These are phyloP conservation scores for Vicia villosa DNA, from an alignment of 306 rosid species.

Conservation along the genomic window DNA sequence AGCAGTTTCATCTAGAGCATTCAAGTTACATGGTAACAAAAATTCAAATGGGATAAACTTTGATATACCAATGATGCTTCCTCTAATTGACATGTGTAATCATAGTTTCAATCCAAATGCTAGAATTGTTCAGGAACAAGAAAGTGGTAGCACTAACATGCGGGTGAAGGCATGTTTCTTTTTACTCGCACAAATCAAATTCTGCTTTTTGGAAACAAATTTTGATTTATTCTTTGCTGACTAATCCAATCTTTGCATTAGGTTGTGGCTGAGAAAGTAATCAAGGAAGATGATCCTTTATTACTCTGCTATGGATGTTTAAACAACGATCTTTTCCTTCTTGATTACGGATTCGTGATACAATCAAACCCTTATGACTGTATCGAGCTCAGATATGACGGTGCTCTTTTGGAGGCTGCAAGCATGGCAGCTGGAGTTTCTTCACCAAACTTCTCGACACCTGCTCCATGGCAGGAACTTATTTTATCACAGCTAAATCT, in stretches of 20 bases:
- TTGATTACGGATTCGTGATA: constrained; percentile 89
- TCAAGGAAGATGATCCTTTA: constrained; percentile 64
- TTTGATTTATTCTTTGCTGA: constrained; percentile 17
- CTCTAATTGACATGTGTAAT: constrained; percentile 97
- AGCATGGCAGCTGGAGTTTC: constrained; percentile 86
- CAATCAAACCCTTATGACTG: constrained; percentile 77
- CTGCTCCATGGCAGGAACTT: constrained; percentile 75
- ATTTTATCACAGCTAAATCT: constrained; percentile 70
- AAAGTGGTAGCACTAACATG: constrained; percentile 45
- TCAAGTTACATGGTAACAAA: constrained; percentile 70
- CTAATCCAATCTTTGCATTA: constrained; percentile 45
- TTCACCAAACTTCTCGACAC: constrained; percentile 71
- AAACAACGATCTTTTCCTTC: constrained; percentile 80
- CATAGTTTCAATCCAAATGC: constrained; percentile 90
- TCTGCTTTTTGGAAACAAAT: constrained; percentile 16
- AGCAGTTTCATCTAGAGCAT: constrained; percentile 93
- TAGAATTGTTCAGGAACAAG: constrained; percentile 78
- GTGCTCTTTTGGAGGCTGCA: constrained; percentile 88
- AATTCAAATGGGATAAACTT: constrained; percentile 46
- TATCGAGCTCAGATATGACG: constrained; percentile 86
- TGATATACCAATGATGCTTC: constrained; percentile 88
- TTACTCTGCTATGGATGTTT: constrained; percentile 76
- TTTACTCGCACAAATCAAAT: background rate
- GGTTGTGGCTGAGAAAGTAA: constrained; percentile 84
- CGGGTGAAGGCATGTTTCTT: constrained; percentile 65